These are phyloP conservation scores for Tillandsia fasciculata DNA, from an alignment of 176 grass and related monocot species.

Conservation along the genomic window DNA sequence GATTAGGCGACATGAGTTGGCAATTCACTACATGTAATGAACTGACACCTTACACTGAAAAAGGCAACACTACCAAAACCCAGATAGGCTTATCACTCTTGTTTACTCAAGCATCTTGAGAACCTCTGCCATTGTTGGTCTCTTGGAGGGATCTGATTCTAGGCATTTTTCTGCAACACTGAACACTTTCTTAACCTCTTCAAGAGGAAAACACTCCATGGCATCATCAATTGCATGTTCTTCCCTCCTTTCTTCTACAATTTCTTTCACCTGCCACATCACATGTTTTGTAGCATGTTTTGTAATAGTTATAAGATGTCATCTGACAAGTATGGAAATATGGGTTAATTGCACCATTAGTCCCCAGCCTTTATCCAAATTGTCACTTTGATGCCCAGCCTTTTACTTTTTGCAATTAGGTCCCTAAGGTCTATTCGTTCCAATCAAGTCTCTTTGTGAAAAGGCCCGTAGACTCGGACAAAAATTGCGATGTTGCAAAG, in stretches of 20 bases:
- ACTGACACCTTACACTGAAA: conserved; percentile 1
- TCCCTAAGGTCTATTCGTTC: too few relatives aligned
- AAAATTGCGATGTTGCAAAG: too few relatives aligned
- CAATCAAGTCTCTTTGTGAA: too few relatives aligned
- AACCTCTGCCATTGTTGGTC: conserved; percentile 57
- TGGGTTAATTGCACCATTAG: not conserved
- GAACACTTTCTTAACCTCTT: conserved; percentile 47
- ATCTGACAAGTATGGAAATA: not conserved
- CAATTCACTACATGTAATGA: not conserved
- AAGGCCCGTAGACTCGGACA: too few relatives aligned
- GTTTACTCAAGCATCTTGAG: conserved; percentile 53
- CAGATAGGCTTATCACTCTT: conserved; percentile 6
- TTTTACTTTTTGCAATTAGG: not conserved
- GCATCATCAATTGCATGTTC: conserved; percentile 54
- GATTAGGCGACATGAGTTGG: not conserved
- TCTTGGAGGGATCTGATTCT: conserved; percentile 46
- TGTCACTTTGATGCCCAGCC: too few relatives aligned
- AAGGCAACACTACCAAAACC: not conserved
- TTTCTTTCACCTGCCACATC: conserved; percentile 52
- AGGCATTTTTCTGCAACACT: conserved; percentile 58
- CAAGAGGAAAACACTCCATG: conserved; percentile 21
- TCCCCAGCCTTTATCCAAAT: too few relatives aligned
- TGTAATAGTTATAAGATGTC: not conserved
- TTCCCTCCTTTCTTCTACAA: conserved; percentile 47
- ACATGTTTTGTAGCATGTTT: not conserved